Evolutionary conservation across 2,329 filamentous ascomycete species (phyloP).

Genomic region (Penicillium verrucosum): DNA sequence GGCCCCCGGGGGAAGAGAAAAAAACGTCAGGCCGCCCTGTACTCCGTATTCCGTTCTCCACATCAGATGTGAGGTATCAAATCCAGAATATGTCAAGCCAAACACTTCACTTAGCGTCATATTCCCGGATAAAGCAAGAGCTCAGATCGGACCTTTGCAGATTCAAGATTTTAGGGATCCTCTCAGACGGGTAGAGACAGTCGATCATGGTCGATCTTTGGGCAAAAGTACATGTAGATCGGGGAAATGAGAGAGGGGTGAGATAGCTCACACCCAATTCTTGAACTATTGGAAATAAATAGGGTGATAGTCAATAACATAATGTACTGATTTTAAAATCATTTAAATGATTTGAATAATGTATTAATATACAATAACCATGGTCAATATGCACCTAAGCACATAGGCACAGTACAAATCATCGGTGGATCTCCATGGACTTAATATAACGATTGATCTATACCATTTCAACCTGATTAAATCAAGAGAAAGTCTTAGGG

Average conservation of each 20-base stretch:
- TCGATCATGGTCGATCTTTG: not conserved
- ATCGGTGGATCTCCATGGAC: not conserved
- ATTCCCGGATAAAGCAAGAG: not conserved
- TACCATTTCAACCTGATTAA: not conserved
- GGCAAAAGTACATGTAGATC: not conserved
- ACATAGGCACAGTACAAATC: not conserved
- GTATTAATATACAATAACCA: no score
- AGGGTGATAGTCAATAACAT: not conserved
- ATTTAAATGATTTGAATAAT: not conserved
- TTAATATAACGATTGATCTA: not conserved
- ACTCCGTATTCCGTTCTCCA: not conserved
- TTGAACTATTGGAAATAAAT: conserved; percentile 3
- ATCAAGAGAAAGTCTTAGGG: not conserved
- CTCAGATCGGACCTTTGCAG: not conserved
- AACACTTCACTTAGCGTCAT: not conserved
- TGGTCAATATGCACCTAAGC: no score
- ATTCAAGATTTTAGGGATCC: conserved; percentile 9
- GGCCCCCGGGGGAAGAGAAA: not conserved
- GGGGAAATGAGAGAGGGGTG: conserved; percentile 1
- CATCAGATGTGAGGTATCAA: conserved; percentile 23
- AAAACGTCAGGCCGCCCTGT: conserved; percentile 1
- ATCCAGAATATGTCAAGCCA: not conserved
- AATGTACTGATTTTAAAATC: not conserved
- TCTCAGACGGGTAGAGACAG: conserved; percentile 14
- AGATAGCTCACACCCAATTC: not conserved